These are phyloP conservation scores for Posidonia oceanica DNA, from an alignment of 116 monocot genomes.

Conservation along the genomic window DNA sequence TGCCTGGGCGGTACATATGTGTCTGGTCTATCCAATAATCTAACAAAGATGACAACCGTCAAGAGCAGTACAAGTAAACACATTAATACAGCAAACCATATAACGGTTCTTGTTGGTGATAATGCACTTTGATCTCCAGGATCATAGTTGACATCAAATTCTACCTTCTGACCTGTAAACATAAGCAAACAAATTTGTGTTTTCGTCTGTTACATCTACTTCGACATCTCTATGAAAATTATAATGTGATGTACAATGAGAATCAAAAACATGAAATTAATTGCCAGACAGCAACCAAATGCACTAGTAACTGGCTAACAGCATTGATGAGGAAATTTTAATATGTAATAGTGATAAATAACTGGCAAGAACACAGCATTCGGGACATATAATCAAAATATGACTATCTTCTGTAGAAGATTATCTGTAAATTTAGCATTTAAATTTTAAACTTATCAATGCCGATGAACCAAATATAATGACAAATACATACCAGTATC, in stretches of 20 bases:
- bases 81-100: slow-evolving; percentile 30
- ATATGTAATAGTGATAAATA: too few relatives aligned
- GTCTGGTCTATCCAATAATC: slow-evolving; percentile 42
- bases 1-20: slow-evolving; percentile 11
- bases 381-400: neutral
- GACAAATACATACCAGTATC: slow-evolving; percentile 43
- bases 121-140: slow-evolving; percentile 11
- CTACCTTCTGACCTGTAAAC: slow-evolving; percentile 59
- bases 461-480: neutral
- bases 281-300: too few relatives aligned
- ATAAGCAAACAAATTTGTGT: neutral
- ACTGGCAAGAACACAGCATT: too few relatives aligned
- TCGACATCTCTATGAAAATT: neutral
- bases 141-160: slow-evolving; percentile 48
- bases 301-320: too few relatives aligned
- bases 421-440: neutral
- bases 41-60: slow-evolving; percentile 46
- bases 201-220: neutral
- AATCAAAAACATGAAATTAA: too few relatives aligned
- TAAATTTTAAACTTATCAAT: neutral
- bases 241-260: too few relatives aligned
- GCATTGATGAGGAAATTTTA: too few relatives aligned
- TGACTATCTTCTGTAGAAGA: neutral
- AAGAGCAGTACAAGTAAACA: slow-evolving; percentile 27
- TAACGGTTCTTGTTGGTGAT: slow-evolving; percentile 7